phyloP scores from a whole-genome alignment of 805 yeast species.

The Myxozyma monticola region DNA sequence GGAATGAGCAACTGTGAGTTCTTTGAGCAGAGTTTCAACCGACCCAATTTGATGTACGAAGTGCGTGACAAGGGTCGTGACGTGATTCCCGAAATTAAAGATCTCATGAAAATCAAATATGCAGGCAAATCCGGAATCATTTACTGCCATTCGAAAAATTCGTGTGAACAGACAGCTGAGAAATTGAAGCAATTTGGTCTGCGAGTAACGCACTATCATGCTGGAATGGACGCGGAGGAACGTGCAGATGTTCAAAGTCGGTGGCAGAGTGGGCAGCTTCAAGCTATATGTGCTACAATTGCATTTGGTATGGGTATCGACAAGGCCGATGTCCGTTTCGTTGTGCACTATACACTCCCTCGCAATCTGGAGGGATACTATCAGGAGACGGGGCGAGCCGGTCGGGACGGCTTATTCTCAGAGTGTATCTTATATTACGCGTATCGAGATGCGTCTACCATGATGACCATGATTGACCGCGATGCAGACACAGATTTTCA shows the following conservation, averaged over 20 bases:
- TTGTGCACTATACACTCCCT: slow-evolving; percentile 84
- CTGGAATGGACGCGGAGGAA: slow-evolving; percentile 85
- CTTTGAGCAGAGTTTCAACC: slow-evolving; percentile 86
- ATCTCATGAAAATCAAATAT: slow-evolving; percentile 54
- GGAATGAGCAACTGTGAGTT: slow-evolving; percentile 55
- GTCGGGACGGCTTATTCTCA: slow-evolving; percentile 85
- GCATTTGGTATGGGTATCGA: slow-evolving; percentile 99
- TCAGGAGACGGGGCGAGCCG: slow-evolving; percentile 98
- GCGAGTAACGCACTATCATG: slow-evolving; percentile 77
- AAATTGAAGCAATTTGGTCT: slow-evolving; percentile 61
- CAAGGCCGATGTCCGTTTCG: slow-evolving; percentile 91
- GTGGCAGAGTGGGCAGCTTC: slow-evolving; percentile 76
- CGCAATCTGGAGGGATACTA: slow-evolving; percentile 93
- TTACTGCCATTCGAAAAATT: slow-evolving; percentile 85
- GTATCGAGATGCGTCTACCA: slow-evolving; percentile 72
- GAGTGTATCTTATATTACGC: slow-evolving; percentile 82
- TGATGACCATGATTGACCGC: slow-evolving; percentile 73
- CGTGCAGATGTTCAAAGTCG: slow-evolving; percentile 66
- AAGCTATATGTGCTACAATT: slow-evolving; percentile 92
- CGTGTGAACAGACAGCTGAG: slow-evolving; percentile 80
- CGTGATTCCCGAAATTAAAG: slow-evolving; percentile 57
- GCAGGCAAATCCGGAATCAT: slow-evolving; percentile 75
- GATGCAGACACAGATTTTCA: slow-evolving; percentile 65
- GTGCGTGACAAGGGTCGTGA: slow-evolving; percentile 65
- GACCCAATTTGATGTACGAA: slow-evolving; percentile 80